These are phyloP conservation scores for Trichoderma sp. DNA, from an alignment of 2,329 filamentous ascomycete species.

Conservation along the genomic window DNA sequence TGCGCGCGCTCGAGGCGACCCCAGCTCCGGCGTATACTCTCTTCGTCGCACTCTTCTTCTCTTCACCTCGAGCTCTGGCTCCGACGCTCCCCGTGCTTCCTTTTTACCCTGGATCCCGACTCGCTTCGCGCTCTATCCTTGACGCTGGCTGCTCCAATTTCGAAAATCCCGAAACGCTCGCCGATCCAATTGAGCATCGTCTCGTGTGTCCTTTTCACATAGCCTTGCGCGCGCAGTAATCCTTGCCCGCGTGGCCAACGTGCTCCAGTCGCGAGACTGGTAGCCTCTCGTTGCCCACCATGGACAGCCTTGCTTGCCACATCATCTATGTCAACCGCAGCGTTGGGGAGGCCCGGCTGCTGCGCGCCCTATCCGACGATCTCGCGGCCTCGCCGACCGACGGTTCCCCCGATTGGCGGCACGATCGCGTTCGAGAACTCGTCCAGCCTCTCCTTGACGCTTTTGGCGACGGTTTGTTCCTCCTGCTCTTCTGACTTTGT, in stretches of 20 bases:
- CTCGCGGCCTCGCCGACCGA: slow-evolving; percentile 27
- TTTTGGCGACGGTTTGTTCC: slow-evolving; percentile 54
- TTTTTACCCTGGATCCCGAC: background rate
- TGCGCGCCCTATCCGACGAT: slow-evolving; percentile 37
- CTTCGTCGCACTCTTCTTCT: background rate
- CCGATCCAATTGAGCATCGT: slow-evolving; percentile 15
- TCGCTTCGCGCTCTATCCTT: background rate
- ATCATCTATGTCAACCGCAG: slow-evolving; percentile 62
- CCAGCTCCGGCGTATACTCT: background rate
- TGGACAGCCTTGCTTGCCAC: slow-evolving; percentile 60
- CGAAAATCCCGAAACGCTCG: slow-evolving; percentile 7
- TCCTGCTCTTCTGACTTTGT: background rate
- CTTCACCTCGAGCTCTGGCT: background rate
- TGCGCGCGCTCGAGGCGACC: background rate
- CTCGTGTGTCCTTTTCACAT: slow-evolving; percentile 4
- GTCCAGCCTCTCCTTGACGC: slow-evolving; percentile 53
- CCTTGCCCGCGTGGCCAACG: slow-evolving; percentile 50
- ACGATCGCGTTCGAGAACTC: slow-evolving; percentile 48
- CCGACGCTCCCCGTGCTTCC: background rate
- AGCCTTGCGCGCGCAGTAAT: slow-evolving; percentile 25
- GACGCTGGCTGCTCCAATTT: slow-evolving; percentile 7
- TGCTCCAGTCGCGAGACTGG: slow-evolving; percentile 63
- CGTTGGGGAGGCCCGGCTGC: slow-evolving; percentile 50
- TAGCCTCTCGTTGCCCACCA: slow-evolving; percentile 56
- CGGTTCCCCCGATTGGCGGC: slow-evolving; percentile 36